phyloP scores from a whole-genome alignment of 2,329 filamentous ascomycete genomes.

The Aspergillus cejpii region DNA sequence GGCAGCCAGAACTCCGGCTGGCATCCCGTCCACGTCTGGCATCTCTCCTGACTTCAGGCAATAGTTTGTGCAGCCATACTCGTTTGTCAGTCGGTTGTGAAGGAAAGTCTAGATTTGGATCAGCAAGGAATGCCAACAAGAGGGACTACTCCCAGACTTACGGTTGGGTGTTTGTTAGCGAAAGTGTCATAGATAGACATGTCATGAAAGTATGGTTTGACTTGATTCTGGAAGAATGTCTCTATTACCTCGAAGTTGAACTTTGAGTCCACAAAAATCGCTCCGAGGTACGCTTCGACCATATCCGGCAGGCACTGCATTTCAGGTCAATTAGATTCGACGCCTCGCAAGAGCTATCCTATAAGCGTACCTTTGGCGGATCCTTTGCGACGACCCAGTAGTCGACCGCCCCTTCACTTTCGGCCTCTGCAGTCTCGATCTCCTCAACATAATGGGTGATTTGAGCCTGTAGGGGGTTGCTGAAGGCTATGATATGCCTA shows the following conservation, averaged over 20 bases:
- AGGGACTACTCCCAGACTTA: slow-evolving; percentile 20
- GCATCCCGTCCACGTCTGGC: slow-evolving; percentile 40
- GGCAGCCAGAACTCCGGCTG: slow-evolving; percentile 56
- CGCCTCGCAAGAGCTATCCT: neutral
- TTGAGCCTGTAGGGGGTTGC: slow-evolving; percentile 35
- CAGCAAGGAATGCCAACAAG: slow-evolving; percentile 1
- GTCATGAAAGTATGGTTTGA: slow-evolving; percentile 73
- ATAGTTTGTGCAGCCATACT: slow-evolving; percentile 60
- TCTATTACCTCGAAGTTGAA: slow-evolving; percentile 71
- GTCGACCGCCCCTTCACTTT: slow-evolving; percentile 32
- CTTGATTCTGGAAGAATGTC: slow-evolving; percentile 66
- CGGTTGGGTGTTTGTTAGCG: slow-evolving; percentile 75
- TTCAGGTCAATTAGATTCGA: slow-evolving; percentile 12
- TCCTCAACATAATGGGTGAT: slow-evolving; percentile 46
- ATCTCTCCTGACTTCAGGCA: slow-evolving; percentile 44
- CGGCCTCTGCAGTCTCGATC: slow-evolving; percentile 27
- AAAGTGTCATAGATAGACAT: slow-evolving; percentile 84
- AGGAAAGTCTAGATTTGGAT: slow-evolving; percentile 53
- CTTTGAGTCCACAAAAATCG: slow-evolving; percentile 80
- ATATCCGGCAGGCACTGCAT: slow-evolving; percentile 67
- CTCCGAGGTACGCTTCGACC: slow-evolving; percentile 81
- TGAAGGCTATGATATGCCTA: slow-evolving; percentile 55
- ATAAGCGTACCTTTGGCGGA: slow-evolving; percentile 37
- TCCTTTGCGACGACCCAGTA: slow-evolving; percentile 40
- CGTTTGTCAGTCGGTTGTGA: slow-evolving; percentile 54